Base-by-base conservation (phyloP, 2,329 filamentous ascomycete species). In the Phoma sp. region DNA sequence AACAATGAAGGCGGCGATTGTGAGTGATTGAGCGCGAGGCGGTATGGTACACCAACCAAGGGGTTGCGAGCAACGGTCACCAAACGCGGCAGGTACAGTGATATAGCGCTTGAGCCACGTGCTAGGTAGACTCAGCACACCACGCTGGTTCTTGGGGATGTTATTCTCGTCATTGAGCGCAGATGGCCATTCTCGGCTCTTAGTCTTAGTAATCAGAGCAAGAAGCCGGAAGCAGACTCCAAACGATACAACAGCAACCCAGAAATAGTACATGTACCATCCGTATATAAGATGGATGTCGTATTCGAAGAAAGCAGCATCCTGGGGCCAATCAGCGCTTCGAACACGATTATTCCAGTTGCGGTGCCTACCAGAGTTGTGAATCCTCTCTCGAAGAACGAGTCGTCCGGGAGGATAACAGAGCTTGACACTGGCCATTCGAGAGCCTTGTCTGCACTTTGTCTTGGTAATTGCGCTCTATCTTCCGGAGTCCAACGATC, bases 11-110 rank as follows among this genome's bases (percentile, higher is more conserved):
- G 74, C 59, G 1, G 72, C 31, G 3, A 84, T 74, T 2, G 80
- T 70, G 1, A 83, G 57, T 5, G 75, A 76, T 50, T 83, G 80
- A 0, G 80, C 70, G 10, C 82, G 77, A 1, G 78, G 79, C 2
- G 81, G 80, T 32, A 83, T 76, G 1, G 78, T 80, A 57, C 76
- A 78, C 60, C 76, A 78, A 6, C 76, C 72, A 1, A 79, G 58
- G 0, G 73, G 68, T 27, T 77, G 75, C 22, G 78, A 76, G 36
- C 76, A 76, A 40, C 76, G 74, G 13, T 74, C 69, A 22, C 76
- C 74, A 33, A 81, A 75, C 0, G 79, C 72, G 1, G 78, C 74
- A 4, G 81, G 78, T 9, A 79, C 65, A 8, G 79, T 71, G 9
- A 83, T 41, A 60, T 79, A 62, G 15, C 60, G 60, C 39, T 67